A percentile compares a stretch with the other conserved stretches of the same genome.
Evolutionary conservation across 805 yeast genomes (phyloP).

Genomic region (Hanseniaspora vineae): DNA sequence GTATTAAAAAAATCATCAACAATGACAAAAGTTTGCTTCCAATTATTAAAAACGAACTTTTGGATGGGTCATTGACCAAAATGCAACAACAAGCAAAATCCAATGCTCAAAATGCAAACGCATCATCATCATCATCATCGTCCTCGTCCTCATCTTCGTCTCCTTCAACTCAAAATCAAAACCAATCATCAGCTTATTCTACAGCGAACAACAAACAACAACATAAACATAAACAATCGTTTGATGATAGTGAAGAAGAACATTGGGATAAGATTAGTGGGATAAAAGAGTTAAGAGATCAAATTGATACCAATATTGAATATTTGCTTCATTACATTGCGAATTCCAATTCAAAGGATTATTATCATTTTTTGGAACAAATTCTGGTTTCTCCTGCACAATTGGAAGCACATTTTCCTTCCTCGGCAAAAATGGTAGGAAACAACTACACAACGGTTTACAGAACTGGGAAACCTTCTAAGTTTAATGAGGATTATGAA

Average conservation of each 20-base stretch:
- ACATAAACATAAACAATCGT: neutral
- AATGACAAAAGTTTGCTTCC: conserved; percentile 3
- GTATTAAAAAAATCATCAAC: conserved; percentile 3
- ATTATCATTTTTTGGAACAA: conserved; percentile 22
- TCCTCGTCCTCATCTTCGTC: too few species aligned
- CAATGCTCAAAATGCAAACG: conserved; percentile 5
- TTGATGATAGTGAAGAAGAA: conserved; percentile 2
- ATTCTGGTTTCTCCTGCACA: neutral
- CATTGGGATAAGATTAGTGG: conserved; percentile 10
- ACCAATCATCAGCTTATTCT: too few species aligned
- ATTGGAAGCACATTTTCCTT: neutral
- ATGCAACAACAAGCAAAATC: conserved; percentile 3
- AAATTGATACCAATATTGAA: conserved; percentile 28
- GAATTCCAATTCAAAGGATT: conserved; percentile 36
- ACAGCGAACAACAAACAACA: neutral
- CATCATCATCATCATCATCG: too few species aligned
- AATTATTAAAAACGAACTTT: conserved; percentile 1
- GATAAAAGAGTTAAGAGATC: conserved; percentile 15
- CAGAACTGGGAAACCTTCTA: neutral
- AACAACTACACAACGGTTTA: conserved; percentile 4
- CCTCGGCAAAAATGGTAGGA: neutral
- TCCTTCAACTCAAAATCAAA: too few species aligned
- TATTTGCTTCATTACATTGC: conserved; percentile 33
- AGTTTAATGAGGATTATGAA: neutral
- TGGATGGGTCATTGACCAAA: conserved; percentile 4